phyloP scores from a whole-genome alignment of 305 asterid genomes.

The Fraxinus sp. region DNA sequence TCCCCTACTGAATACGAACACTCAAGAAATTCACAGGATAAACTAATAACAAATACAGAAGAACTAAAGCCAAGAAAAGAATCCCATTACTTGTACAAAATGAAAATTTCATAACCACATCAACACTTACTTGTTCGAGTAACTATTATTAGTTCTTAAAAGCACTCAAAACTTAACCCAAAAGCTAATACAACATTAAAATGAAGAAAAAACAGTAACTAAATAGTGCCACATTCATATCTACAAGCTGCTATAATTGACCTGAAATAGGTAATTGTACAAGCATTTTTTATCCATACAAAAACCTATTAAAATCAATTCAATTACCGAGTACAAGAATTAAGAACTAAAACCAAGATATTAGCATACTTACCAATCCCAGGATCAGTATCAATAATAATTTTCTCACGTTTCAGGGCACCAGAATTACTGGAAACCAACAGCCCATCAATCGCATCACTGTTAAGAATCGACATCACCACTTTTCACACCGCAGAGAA shows the following conservation, averaged over 20 bases:
- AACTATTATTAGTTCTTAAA: not conserved
- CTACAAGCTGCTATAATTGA: not conserved
- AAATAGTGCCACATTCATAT: not conserved
- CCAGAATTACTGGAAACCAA: conserved; percentile 28
- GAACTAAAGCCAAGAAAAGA: not conserved
- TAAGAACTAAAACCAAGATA: not conserved
- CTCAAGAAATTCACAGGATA: not conserved
- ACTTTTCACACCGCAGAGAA: conserved; percentile 16
- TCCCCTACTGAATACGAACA: not conserved
- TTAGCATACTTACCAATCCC: conserved; percentile 58
- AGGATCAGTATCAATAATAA: conserved; percentile 86
- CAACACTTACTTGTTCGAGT: not conserved
- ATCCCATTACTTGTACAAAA: not conserved
- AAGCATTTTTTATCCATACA: not conserved
- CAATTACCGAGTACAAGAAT: not conserved
- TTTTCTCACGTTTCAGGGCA: conserved; percentile 42
- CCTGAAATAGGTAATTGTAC: not conserved
- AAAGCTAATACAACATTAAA: not conserved
- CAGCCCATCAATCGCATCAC: conserved; percentile 36
- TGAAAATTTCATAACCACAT: not conserved
- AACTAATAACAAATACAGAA: not conserved
- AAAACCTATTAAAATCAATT: not conserved
- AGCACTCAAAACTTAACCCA: not conserved
- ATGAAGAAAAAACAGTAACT: not conserved
- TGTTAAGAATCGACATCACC: conserved; percentile 40